Evolutionary conservation across 2,329 filamentous ascomycete genomes (phyloP).

Genomic region (Xylariomycetidae sp.): DNA sequence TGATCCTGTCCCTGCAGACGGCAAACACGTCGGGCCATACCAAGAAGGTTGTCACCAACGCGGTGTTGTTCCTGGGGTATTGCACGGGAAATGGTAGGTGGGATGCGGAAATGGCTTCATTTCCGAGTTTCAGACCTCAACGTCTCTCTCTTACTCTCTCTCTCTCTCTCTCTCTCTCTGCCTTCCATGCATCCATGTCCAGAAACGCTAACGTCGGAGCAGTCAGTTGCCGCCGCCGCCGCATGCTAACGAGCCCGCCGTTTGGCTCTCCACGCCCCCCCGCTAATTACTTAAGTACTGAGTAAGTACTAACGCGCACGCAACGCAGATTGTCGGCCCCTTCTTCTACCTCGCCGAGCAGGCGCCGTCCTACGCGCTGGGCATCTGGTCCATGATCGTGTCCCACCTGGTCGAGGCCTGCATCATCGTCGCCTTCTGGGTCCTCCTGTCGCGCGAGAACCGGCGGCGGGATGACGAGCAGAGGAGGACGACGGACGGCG

Average conservation of each 20-base stretch:
- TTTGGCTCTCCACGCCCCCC: no score
- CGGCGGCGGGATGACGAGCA: slow-evolving; percentile 41
- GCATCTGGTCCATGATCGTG: slow-evolving; percentile 52
- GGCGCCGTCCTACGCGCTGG: slow-evolving; percentile 40
- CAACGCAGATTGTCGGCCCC: slow-evolving; percentile 41
- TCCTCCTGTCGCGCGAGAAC: slow-evolving; percentile 43
- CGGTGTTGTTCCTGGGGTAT: slow-evolving; percentile 46
- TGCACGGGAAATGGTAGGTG: slow-evolving; percentile 39
- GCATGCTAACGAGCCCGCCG: no score
- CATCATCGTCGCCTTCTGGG: slow-evolving; percentile 37
- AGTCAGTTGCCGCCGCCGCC: no score
- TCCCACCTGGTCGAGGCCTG: slow-evolving; percentile 45
- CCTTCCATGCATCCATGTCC: neutral
- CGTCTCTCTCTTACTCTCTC: neutral
- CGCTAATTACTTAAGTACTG: no score
- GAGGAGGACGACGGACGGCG: slow-evolving; percentile 18
- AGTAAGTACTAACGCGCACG: no score
- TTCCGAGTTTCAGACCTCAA: slow-evolving; percentile 1
- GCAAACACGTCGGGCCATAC: slow-evolving; percentile 46
- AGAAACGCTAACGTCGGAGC: slow-evolving; percentile 1
- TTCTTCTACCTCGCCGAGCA: slow-evolving; percentile 49
- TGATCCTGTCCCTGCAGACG: slow-evolving; percentile 32
- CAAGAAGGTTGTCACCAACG: slow-evolving; percentile 55
- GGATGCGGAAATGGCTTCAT: neutral
- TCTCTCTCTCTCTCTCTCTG: no score